These are phyloP conservation scores for Talaromyces verruculosus DNA, from an alignment of 2,329 filamentous ascomycete genomes.

Conservation along the genomic window DNA sequence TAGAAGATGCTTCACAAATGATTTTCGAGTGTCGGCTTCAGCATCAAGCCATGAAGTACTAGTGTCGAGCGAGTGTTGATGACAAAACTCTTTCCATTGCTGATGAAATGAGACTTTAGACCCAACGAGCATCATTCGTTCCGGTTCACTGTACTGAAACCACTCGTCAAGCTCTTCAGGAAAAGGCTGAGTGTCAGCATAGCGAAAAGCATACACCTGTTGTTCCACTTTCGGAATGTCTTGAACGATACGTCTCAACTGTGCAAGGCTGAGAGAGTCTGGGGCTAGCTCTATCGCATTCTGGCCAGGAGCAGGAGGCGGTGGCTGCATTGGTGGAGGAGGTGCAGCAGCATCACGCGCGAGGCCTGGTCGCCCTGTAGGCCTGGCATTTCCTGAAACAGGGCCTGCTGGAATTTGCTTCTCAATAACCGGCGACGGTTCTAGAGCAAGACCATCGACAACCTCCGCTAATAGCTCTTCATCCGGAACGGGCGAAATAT, in stretches of 20 bases:
- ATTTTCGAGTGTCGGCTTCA: slow-evolving; percentile 51
- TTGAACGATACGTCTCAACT: slow-evolving; percentile 70
- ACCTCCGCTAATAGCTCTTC: slow-evolving; percentile 46
- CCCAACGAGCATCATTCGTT: slow-evolving; percentile 74
- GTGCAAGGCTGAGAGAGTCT: slow-evolving; percentile 73
- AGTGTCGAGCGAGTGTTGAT: slow-evolving; percentile 32
- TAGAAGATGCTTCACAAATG: slow-evolving; percentile 43
- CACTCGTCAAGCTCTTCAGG: slow-evolving; percentile 94
- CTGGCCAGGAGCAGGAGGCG: slow-evolving; percentile 48
- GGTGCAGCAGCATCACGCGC: slow-evolving; percentile 39
- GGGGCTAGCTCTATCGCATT: slow-evolving; percentile 42
- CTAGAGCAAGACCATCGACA: slow-evolving; percentile 39
- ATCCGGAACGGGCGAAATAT: slow-evolving; percentile 47
- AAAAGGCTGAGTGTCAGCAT: slow-evolving; percentile 70
- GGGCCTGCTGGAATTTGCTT: slow-evolving; percentile 13
- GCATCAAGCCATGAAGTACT: slow-evolving; percentile 66
- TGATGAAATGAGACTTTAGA: slow-evolving; percentile 75
- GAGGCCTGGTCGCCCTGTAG: slow-evolving; percentile 36
- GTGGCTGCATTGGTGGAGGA: slow-evolving; percentile 47
- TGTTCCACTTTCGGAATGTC: slow-evolving; percentile 71
- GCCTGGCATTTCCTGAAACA: slow-evolving; percentile 23
- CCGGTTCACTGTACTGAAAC: slow-evolving; percentile 89
- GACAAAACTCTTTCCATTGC: slow-evolving; percentile 64
- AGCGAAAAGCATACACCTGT: slow-evolving; percentile 80
- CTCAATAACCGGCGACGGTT: slow-evolving; percentile 29